Evolutionary conservation across 345 rosid species (phyloP).

Genomic region (Salix suchowensis): DNA sequence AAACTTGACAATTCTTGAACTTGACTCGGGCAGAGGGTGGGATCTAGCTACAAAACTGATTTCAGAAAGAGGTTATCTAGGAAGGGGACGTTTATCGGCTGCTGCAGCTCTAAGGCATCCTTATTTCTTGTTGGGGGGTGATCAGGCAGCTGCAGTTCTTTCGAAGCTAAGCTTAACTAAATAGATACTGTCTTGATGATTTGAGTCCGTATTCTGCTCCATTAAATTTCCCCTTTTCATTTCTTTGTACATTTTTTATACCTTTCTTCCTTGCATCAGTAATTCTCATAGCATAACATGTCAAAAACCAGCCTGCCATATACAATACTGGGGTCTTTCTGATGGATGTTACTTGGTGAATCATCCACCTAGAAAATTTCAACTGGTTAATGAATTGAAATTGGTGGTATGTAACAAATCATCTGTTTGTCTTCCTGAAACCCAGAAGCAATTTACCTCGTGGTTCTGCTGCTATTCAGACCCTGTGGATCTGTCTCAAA

Average conservation of each 20-base stretch:
- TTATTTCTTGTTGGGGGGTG: conserved; percentile 84
- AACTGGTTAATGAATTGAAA: not conserved
- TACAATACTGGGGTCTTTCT: not conserved
- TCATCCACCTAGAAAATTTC: not conserved
- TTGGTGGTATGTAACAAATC: not conserved
- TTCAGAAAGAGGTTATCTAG: conserved; percentile 69
- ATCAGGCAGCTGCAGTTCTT: conserved; percentile 88
- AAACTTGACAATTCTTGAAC: conserved; percentile 71
- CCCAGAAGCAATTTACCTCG: not conserved
- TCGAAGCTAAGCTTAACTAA: conserved; percentile 68
- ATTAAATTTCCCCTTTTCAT: not conserved
- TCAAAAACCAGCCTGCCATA: not conserved
- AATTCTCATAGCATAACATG: not conserved
- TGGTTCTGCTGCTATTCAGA: not conserved
- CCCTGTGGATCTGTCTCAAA: not conserved
- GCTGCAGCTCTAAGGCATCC: conserved; percentile 89
- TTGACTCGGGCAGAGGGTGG: conserved; percentile 97
- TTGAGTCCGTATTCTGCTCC: conserved; percentile 9
- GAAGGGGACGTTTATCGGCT: conserved; percentile 89
- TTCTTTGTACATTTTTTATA: not conserved
- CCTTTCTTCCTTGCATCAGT: not conserved
- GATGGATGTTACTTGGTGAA: not conserved
- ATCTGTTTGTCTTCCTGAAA: not conserved
- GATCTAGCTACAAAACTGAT: conserved; percentile 79
- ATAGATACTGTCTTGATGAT: conserved; percentile 19